Evolutionary conservation across 2,329 filamentous ascomycete genomes (phyloP).

Genomic region (Fusarium sacchari): DNA sequence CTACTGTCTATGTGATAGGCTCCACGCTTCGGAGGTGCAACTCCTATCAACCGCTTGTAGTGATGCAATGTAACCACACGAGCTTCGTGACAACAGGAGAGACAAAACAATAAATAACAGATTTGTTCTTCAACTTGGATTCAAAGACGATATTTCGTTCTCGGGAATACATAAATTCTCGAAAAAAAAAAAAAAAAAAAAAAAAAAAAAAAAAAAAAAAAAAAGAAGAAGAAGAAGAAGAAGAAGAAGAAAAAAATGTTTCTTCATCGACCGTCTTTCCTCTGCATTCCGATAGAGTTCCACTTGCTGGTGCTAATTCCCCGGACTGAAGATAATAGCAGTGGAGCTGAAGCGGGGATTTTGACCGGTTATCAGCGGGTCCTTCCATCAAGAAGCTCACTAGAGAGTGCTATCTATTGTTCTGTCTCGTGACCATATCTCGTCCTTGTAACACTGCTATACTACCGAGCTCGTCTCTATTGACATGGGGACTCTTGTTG

Average conservation of each 20-base stretch:
- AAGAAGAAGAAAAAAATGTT: too few relatives aligned
- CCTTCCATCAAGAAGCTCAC: conserved; percentile 12
- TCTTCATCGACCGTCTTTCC: background rate
- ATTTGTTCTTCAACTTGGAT: background rate
- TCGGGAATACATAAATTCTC: background rate
- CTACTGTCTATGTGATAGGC: background rate
- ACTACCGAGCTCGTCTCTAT: background rate
- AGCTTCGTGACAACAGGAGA: background rate
- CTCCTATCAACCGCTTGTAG: background rate
- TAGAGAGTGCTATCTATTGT: background rate
- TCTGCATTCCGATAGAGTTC: background rate
- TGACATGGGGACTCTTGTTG: background rate
- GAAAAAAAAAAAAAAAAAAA: too few relatives aligned
- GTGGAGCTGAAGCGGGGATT: conserved; percentile 29
- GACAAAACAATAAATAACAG: background rate
- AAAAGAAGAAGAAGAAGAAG: too few relatives aligned
- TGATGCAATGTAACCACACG: background rate
- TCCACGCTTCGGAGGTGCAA: conserved; percentile 1
- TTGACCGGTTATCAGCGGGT: conserved; percentile 32
- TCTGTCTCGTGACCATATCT: conserved; percentile 3
- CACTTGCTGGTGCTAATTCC: conserved; percentile 3
- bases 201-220: too few relatives aligned
- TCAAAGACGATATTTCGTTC: background rate
- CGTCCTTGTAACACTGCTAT: background rate
- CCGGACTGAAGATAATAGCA: conserved; percentile 4